Percentiles rank a stretch among this genome's conserved stretches.
Evolutionary conservation across 2,329 filamentous ascomycete species (phyloP).

Genomic region (Calonectria pteridis): DNA sequence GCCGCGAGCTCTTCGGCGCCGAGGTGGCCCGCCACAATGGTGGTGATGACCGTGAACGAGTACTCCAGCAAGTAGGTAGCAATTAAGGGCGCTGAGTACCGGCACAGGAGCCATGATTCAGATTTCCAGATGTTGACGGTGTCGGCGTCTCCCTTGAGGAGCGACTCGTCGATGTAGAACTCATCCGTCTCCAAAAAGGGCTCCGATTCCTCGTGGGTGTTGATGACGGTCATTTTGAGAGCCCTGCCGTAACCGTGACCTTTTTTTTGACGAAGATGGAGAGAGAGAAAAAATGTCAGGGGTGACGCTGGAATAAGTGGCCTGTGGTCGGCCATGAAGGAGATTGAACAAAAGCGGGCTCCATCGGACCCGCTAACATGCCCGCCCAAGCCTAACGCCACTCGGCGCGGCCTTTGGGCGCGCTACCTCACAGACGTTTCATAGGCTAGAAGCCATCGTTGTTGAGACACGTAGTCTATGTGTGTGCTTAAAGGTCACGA

Average conservation of each 20-base stretch:
- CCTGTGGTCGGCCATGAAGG: neutral
- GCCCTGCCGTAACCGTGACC: neutral
- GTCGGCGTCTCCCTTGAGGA: neutral
- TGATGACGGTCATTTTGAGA: constrained; percentile 4
- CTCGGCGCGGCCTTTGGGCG: neutral
- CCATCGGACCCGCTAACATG: neutral
- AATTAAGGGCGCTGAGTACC: constrained; percentile 59
- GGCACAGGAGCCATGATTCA: constrained; percentile 35
- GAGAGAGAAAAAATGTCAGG: neutral
- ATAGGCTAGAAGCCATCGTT: neutral
- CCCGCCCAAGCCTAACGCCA: neutral
- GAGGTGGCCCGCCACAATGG: constrained; percentile 65
- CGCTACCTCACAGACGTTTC: neutral
- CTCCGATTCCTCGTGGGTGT: neutral
- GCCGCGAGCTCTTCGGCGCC: constrained; percentile 65
- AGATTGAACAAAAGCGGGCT: constrained; percentile 10
- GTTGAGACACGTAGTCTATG: neutral
- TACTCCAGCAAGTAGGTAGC: constrained; percentile 67
- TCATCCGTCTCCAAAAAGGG: constrained; percentile 5
- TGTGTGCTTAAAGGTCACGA: neutral
- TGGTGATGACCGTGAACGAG: constrained; percentile 63
- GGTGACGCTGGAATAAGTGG: neutral
- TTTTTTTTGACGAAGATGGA: neutral
- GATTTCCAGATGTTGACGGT: constrained; percentile 20
- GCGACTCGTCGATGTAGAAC: neutral